Evolutionary conservation across 345 rosid genomes (phyloP), one percentile per base, ranked within the genome.

Genomic region (Rhodomyrtus tomentosa): DNA sequence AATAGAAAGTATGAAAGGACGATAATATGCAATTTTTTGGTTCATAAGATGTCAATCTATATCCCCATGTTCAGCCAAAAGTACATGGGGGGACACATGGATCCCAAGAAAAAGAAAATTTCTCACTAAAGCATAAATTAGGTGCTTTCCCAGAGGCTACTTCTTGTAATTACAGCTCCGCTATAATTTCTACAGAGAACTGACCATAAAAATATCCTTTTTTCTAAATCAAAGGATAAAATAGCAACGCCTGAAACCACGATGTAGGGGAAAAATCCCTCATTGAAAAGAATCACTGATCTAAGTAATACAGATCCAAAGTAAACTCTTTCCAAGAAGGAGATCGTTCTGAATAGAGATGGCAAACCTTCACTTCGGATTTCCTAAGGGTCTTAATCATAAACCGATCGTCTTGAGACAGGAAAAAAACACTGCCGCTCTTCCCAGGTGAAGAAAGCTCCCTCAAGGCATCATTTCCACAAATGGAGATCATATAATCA

Each of bases 401-500:
- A 92, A 97, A 97, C 81, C 95, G 93, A 83, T 97, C 99, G 85
- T 97, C 99, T 87, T 95, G 99, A 84, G 99, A 97, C 88, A 97
- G 84, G 90, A 97, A 94, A 88, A 97, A 95, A 76, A 97, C 96
- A 85, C 98, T 97, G 51, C 98, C 99, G 50, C 99, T 95, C 88
- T 97, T 97, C 62, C 99, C 99, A 55, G 99, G 99, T 73, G 99
- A 97, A 89, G 98, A 97, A 88, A 97, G 98, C 87, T 95, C 98
- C 85, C 98, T 90, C 68, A 97, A 96, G 85, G 98, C 95, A 92
- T 95, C 99, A 84, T 95, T 97, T 83, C 98, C 99, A 84, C 99
- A 97, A 86, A 97, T 97, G 59, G 98, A 97, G 92, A 97, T 95
- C 99, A 97, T 97, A 88, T 95, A 95, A 89, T 97, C 99, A 84